Conservation (phyloP, 192 early-diverging fungal genomes). For the Pilobolus umbonatus region DNA sequence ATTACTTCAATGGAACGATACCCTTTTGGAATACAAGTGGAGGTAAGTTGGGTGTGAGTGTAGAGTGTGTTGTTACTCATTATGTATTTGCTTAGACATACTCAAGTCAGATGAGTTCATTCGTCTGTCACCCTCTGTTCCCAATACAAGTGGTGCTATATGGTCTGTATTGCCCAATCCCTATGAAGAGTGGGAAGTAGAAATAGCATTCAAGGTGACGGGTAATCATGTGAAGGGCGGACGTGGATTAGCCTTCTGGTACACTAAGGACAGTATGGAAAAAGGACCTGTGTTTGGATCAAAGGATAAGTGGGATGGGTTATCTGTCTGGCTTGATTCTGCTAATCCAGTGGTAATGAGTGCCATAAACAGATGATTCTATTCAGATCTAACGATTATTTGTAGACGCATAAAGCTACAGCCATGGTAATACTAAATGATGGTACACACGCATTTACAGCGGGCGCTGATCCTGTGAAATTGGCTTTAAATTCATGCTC, state of each 20-base stretch:
- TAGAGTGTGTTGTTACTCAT: background rate
- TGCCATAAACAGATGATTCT: background rate
- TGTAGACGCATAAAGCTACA: slow-evolving; percentile 37
- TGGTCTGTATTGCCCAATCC: slow-evolving; percentile 57
- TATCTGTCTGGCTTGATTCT: slow-evolving; percentile 68
- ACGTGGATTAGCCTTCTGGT: slow-evolving; percentile 80
- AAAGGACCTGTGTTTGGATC: slow-evolving; percentile 61
- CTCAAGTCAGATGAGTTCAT: slow-evolving; percentile 42
- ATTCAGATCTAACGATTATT: background rate
- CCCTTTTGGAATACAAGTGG: slow-evolving; percentile 50
- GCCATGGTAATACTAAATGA: slow-evolving; percentile 63
- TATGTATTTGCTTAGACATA: slow-evolving; percentile 8
- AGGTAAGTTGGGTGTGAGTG: slow-evolving; percentile 27
- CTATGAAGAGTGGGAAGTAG: slow-evolving; percentile 69
- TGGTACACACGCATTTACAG: slow-evolving; percentile 45
- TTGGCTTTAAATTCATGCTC: slow-evolving; percentile 50
- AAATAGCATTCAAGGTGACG: slow-evolving; percentile 53
- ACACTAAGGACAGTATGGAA: slow-evolving; percentile 50
- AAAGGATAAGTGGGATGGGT: slow-evolving; percentile 61
- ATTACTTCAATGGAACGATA: slow-evolving; percentile 39
- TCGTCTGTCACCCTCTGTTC: slow-evolving; percentile 59
- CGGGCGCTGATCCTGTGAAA: slow-evolving; percentile 33
- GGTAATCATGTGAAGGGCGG: slow-evolving; percentile 62
- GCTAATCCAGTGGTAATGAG: slow-evolving; percentile 35
- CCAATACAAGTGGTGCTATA: slow-evolving; percentile 48